Conservation (phyloP, 1,284 basidiomycete species). For the Trichosporon coremiiforme region DNA sequence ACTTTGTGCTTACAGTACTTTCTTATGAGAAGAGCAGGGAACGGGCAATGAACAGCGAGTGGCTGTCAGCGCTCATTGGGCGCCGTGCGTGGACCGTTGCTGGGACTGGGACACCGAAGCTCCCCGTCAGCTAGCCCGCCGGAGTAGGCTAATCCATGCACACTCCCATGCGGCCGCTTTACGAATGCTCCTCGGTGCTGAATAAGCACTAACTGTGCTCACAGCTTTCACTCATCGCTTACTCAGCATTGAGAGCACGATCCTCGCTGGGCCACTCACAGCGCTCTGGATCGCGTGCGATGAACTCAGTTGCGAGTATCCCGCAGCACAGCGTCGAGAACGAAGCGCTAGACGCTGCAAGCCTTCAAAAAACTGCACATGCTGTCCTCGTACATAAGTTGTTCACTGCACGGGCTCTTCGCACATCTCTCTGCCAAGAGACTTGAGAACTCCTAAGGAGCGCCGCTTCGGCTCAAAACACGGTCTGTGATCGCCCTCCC, state of each 20-base stretch:
- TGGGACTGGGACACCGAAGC: neutral
- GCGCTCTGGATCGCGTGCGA: neutral
- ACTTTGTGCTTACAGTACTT: neutral
- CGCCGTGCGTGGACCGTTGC: no score
- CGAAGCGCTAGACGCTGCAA: neutral
- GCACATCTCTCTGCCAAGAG: neutral
- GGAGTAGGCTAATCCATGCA: neutral
- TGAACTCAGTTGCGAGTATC: neutral
- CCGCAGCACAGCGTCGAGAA: neutral
- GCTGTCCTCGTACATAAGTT: neutral
- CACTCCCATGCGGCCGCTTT: neutral
- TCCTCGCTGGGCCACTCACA: neutral
- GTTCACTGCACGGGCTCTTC: neutral
- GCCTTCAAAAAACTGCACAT: neutral
- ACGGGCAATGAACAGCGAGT: neutral
- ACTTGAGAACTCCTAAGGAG: neutral
- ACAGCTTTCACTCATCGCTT: neutral
- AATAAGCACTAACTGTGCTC: neutral
- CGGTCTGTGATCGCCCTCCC: neutral
- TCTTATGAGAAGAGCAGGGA: no score
- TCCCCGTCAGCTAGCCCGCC: neutral
- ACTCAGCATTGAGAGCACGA: neutral
- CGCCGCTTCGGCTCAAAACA: neutral
- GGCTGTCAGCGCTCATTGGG: neutral
- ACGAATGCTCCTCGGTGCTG: neutral